Evolutionary conservation across 2,329 filamentous ascomycete species (phyloP).

Genomic region (Penicillium sp.): DNA sequence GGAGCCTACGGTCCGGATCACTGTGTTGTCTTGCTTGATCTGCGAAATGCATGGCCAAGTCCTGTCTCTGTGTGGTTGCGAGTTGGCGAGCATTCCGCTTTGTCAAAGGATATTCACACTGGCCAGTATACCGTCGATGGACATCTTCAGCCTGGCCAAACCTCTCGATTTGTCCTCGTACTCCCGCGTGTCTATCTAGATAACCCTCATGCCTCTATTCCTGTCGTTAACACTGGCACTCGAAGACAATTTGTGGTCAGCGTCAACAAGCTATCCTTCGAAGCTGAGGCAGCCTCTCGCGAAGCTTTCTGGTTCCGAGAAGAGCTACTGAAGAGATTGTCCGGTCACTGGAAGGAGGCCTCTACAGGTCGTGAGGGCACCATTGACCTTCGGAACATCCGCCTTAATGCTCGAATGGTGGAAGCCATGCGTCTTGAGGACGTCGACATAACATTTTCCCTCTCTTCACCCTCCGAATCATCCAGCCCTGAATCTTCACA

Average conservation of each 20-base stretch:
- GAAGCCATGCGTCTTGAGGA: constrained; percentile 81
- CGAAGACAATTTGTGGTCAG: constrained; percentile 92
- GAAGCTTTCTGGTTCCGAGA: constrained; percentile 93
- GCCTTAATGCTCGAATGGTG: constrained; percentile 75
- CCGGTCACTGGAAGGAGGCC: constrained; percentile 69
- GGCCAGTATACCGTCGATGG: constrained; percentile 41
- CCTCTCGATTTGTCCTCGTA: constrained; percentile 73
- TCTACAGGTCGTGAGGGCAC: constrained; percentile 62
- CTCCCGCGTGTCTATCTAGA: constrained; percentile 73
- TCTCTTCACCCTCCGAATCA: constrained; percentile 31
- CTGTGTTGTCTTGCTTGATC: constrained; percentile 77
- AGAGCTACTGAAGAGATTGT: constrained; percentile 69
- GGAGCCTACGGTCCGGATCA: constrained; percentile 58
- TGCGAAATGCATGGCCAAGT: constrained; percentile 87
- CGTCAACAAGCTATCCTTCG: constrained; percentile 73
- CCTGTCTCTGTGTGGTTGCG: constrained; percentile 67
- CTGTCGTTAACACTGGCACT: constrained; percentile 75
- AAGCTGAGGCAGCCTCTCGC: constrained; percentile 72
- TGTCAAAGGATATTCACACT: constrained; percentile 20
- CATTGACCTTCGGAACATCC: constrained; percentile 74
- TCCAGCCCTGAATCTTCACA: neutral
- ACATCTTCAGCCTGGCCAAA: constrained; percentile 59
- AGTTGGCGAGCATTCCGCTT: constrained; percentile 36
- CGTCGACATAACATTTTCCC: constrained; percentile 61
- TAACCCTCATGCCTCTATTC: constrained; percentile 76